Evolutionary conservation across 345 rosid genomes (phyloP).

Genomic region (Dovyalis caffra): DNA sequence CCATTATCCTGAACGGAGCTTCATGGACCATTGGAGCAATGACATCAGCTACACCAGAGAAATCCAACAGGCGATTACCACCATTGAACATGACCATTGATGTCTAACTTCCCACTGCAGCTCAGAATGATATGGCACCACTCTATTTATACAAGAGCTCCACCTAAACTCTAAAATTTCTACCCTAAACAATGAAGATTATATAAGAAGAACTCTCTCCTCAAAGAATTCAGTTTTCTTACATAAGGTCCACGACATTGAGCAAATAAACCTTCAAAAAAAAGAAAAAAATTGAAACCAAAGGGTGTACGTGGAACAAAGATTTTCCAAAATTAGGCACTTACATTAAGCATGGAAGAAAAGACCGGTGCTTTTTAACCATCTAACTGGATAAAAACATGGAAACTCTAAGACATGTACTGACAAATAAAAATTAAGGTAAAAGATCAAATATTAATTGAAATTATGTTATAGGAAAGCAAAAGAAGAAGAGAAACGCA

Average conservation of each 20-base stretch:
- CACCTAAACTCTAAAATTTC: not conserved
- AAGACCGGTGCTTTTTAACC: not conserved
- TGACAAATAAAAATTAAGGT: not conserved
- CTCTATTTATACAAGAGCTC: not conserved
- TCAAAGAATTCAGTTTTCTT: not conserved
- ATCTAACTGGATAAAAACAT: not conserved
- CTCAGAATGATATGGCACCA: not conserved
- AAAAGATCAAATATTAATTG: not conserved
- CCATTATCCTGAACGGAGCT: not conserved
- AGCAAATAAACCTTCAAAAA: not conserved
- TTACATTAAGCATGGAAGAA: not conserved
- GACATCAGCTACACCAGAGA: not conserved
- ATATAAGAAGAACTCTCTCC: not conserved
- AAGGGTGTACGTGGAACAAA: not conserved
- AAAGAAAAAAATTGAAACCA: not conserved
- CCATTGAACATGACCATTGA: not conserved
- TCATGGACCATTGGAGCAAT: not conserved
- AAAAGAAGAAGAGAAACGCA: not conserved
- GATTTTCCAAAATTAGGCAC: not conserved
- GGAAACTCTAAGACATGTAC: not conserved
- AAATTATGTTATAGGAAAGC: not conserved
- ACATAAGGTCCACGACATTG: not conserved
- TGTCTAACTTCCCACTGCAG: not conserved
- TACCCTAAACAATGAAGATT: not conserved
- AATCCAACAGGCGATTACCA: not conserved